These are phyloP conservation scores for Mycena chlorophos DNA, from an alignment of 768 basidiomycete species.

Conservation along the genomic window DNA sequence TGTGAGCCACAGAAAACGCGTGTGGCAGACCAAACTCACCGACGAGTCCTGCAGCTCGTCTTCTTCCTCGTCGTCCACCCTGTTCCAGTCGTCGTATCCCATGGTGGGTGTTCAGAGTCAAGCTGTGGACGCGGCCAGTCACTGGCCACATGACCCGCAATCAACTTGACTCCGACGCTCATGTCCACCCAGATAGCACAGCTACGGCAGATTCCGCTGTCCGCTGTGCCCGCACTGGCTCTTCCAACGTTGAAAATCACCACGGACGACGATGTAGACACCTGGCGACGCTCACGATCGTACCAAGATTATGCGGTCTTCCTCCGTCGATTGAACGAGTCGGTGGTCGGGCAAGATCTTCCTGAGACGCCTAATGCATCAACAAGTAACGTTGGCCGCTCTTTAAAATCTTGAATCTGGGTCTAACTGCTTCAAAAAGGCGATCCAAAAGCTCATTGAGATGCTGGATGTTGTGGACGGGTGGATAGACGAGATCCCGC, in stretches of 20 bases:
- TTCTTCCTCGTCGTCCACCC: slow-evolving; percentile 77
- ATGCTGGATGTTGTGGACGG: slow-evolving; percentile 65
- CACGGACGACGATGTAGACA: slow-evolving; percentile 68
- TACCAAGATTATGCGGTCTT: slow-evolving; percentile 77
- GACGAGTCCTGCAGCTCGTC: slow-evolving; percentile 75
- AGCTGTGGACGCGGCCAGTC: slow-evolving; percentile 6
- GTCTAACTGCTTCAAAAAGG: slow-evolving; percentile 34
- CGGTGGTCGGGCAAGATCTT: slow-evolving; percentile 67
- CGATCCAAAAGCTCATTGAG: slow-evolving; percentile 45
- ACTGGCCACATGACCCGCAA: neutral
- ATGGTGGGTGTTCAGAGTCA: slow-evolving; percentile 15
- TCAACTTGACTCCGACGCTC: slow-evolving; percentile 4
- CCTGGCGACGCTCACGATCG: slow-evolving; percentile 71
- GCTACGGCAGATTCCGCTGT: slow-evolving; percentile 24
- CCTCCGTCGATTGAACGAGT: slow-evolving; percentile 71
- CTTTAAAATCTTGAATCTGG: neutral
- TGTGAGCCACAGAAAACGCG: slow-evolving; percentile 6
- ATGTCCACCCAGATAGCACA: slow-evolving; percentile 12
- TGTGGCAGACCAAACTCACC: slow-evolving; percentile 35
- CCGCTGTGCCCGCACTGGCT: slow-evolving; percentile 7
- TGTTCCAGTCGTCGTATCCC: slow-evolving; percentile 79
- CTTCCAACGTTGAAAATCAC: slow-evolving; percentile 59
- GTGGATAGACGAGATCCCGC: slow-evolving; percentile 85
- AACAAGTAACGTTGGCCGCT: slow-evolving; percentile 38
- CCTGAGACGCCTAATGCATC: slow-evolving; percentile 39